A percentile compares a stretch with the other conserved stretches of the same genome.
These are phyloP conservation scores for Boletus rufocinnamomeus DNA, from an alignment of 768 basidiomycete species.

Conservation along the genomic window DNA sequence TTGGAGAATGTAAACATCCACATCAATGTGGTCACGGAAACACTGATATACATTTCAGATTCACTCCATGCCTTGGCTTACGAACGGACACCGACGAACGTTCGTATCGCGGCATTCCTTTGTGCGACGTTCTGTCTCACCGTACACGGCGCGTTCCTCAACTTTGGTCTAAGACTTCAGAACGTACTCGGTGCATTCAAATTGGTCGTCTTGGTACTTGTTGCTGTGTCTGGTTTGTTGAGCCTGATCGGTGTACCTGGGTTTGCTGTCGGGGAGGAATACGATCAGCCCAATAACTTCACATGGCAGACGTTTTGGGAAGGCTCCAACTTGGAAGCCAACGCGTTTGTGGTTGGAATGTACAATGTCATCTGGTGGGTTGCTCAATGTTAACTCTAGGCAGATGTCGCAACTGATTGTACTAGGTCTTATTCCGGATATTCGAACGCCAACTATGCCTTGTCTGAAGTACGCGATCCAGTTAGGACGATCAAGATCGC, in stretches of 20 bases:
- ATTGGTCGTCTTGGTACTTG: conserved; percentile 51
- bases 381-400: background rate
- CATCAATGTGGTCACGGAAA: background rate
- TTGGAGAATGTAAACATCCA: conserved; percentile 64
- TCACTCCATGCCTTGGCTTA: conserved; percentile 54
- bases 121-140: conserved; percentile 59
- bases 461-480: conserved; percentile 71
- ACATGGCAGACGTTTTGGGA: conserved; percentile 65
- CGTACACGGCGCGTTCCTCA: conserved; percentile 55
- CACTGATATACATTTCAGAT: conserved; percentile 42
- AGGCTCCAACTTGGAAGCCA: conserved; percentile 54
- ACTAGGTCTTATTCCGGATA: conserved; percentile 72
- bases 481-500: conserved; percentile 58
- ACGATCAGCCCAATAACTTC: conserved; percentile 58
- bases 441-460: conserved; percentile 71
- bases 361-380: conserved; percentile 71
- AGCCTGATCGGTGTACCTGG: conserved; percentile 51
- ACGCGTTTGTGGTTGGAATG: conserved; percentile 63
- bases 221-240: conserved; percentile 56
- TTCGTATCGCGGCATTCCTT: conserved; percentile 54
- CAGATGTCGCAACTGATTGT: background rate
- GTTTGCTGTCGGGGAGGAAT: conserved; percentile 50
- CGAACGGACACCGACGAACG: conserved; percentile 45
- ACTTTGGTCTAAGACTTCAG: conserved; percentile 61
- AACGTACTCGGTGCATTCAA: conserved; percentile 65